Percentiles rank a stretch among this genome's conserved stretches.
Evolutionary conservation across 352 stramenopile species (phyloP).

Genomic region (Blastocystis sp.): DNA sequence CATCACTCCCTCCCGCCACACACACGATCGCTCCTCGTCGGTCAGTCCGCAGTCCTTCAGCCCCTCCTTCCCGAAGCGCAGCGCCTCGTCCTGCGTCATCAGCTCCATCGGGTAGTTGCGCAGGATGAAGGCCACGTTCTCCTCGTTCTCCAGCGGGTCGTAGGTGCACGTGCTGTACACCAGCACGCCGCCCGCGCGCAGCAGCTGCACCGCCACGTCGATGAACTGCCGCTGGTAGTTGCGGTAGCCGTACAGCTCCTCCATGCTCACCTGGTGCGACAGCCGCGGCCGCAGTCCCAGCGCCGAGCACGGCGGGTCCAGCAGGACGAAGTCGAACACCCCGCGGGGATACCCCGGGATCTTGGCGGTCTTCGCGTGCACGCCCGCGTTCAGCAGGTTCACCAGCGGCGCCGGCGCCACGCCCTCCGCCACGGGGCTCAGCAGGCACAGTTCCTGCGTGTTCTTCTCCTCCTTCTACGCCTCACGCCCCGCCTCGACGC

Average conservation of each 20-base stretch:
- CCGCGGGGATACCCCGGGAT: conserved; percentile 73
- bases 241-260: conserved; percentile 77
- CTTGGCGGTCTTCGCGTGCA: neutral
- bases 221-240: conserved; percentile 84
- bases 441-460: neutral
- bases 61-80: conserved; percentile 48
- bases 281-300: conserved; percentile 86
- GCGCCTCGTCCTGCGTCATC: neutral
- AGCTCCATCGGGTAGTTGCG: conserved; percentile 69
- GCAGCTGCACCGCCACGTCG: conserved; percentile 80
- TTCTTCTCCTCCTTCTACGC: conserved; percentile 9
- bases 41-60: conserved; percentile 64
- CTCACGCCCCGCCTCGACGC: neutral
- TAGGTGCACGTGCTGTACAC: conserved; percentile 88
- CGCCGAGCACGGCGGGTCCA: conserved; percentile 86
- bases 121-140: conserved; percentile 63
- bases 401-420: neutral
- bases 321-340: conserved; percentile 87
- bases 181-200: conserved; percentile 84
- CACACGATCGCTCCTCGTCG: conserved; percentile 34
- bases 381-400: conserved; percentile 22
- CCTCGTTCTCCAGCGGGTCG: conserved; percentile 65
- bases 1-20: neutral
- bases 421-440: neutral
- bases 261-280: conserved; percentile 77